These are phyloP conservation scores for Beauveria medogensis DNA, from an alignment of 2,329 filamentous ascomycete species.

Conservation along the genomic window DNA sequence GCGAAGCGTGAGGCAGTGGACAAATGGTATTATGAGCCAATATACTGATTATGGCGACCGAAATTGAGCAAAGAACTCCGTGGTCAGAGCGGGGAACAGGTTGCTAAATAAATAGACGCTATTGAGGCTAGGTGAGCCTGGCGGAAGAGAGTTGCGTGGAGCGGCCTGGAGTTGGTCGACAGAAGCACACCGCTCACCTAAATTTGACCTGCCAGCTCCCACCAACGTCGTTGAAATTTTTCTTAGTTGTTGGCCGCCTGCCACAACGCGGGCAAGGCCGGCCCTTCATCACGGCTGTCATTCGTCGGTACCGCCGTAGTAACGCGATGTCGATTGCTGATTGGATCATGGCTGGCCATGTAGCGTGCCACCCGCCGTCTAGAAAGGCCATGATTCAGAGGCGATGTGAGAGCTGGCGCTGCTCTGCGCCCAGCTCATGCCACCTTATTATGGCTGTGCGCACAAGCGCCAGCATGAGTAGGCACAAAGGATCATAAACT, in stretches of 20 bases:
- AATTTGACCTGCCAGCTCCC: not conserved
- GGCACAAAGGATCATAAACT: too few species aligned
- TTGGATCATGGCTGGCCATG: not conserved
- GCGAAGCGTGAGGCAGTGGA: too few species aligned
- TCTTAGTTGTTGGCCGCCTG: not conserved
- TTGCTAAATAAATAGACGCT: not conserved
- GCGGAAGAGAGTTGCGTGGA: not conserved
- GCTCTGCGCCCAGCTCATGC: not conserved
- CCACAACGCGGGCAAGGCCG: not conserved
- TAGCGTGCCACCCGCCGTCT: constrained; percentile 1
- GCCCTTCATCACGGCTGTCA: not conserved
- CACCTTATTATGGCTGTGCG: too few species aligned
- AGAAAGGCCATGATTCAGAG: not conserved
- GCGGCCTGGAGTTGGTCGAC: not conserved
- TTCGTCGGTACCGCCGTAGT: not conserved
- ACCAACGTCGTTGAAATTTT: not conserved
- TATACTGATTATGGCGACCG: too few species aligned
- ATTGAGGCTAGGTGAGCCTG: not conserved
- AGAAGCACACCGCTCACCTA: not conserved
- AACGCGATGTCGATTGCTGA: too few species aligned
- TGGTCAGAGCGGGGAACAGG: not conserved
- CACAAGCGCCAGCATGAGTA: not conserved
- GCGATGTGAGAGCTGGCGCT: not conserved
- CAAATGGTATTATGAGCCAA: too few species aligned
- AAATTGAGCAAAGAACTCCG: not conserved